These are phyloP conservation scores for Rhodofomes roseus DNA, from an alignment of 1,284 basidiomycete species.

Conservation along the genomic window DNA sequence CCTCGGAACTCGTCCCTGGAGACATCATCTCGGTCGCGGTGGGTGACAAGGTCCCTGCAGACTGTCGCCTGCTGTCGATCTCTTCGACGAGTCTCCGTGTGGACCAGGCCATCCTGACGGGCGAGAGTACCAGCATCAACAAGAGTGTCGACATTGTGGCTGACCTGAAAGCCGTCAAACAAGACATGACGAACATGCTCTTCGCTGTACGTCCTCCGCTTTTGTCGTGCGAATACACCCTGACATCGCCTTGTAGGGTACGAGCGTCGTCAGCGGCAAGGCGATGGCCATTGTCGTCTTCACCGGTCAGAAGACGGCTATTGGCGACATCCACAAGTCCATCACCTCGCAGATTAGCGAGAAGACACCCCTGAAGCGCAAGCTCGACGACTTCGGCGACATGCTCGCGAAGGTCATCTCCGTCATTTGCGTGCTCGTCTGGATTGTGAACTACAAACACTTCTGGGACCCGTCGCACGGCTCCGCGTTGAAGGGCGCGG, in stretches of 20 bases:
- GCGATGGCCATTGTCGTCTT: slow-evolving; percentile 83
- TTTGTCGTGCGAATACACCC: neutral
- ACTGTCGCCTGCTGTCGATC: slow-evolving; percentile 85
- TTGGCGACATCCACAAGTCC: slow-evolving; percentile 93
- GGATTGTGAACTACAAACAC: slow-evolving; percentile 92
- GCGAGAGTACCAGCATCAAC: slow-evolving; percentile 85
- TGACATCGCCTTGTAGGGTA: slow-evolving; percentile 53
- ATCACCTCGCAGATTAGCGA: slow-evolving; percentile 87
- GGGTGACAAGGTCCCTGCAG: slow-evolving; percentile 92
- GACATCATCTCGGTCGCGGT: slow-evolving; percentile 89
- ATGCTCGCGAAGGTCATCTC: slow-evolving; percentile 94
- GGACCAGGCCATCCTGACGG: slow-evolving; percentile 94
- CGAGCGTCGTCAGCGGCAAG: slow-evolving; percentile 89
- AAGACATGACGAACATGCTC: slow-evolving; percentile 94
- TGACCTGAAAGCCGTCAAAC: slow-evolving; percentile 83
- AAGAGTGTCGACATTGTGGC: slow-evolving; percentile 68
- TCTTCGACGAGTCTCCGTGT: slow-evolving; percentile 90
- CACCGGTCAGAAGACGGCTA: slow-evolving; percentile 84
- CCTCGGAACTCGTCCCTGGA: slow-evolving; percentile 88
- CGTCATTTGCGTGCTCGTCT: slow-evolving; percentile 93
- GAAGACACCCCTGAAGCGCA: slow-evolving; percentile 93
- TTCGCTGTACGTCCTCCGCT: slow-evolving; percentile 66
- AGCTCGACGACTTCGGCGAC: slow-evolving; percentile 95
- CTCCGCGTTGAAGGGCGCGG: slow-evolving; percentile 84
- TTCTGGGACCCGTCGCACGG: slow-evolving; percentile 92